Conservation (phyloP, 164 flowering plant species). For the Tetracentron sinense region DNA sequence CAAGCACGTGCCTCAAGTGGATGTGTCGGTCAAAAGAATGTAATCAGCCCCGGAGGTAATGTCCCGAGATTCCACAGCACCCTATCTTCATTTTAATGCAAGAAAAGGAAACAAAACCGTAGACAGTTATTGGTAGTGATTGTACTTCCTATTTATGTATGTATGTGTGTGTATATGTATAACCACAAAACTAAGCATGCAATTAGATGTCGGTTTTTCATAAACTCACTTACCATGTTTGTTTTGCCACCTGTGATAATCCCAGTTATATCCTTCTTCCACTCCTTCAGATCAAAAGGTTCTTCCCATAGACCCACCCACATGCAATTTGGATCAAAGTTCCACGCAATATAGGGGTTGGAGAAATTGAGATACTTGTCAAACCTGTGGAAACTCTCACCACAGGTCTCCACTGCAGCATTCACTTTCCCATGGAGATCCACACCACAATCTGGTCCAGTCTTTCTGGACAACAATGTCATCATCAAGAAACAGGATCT, state of each 20-base stretch:
- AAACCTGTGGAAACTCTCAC: constrained; percentile 95
- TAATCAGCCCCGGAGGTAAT: constrained; percentile 91
- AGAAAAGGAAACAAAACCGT: constrained; percentile 5
- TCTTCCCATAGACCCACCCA: constrained; percentile 99
- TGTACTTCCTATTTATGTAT: background rate
- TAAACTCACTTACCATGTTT: constrained; percentile 60
- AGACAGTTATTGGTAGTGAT: background rate
- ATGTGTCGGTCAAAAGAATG: constrained; percentile 85
- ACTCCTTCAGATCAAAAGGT: constrained; percentile 88
- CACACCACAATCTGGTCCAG: constrained; percentile 87
- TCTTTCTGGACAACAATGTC: constrained; percentile 98
- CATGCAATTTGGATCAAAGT: constrained; percentile 96
- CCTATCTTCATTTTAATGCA: constrained; percentile 80
- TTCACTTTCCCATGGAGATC: constrained; percentile 93
- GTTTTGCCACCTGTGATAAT: constrained; percentile 99
- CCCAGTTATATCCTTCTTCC: constrained; percentile 98
- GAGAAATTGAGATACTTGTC: constrained; percentile 96
- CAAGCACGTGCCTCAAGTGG: constrained; percentile 98
- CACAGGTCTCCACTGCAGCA: constrained; percentile 98
- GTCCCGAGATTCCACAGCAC: constrained; percentile 97
- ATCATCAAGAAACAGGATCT: constrained; percentile 95
- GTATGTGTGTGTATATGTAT: background rate
- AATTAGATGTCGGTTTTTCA: background rate
- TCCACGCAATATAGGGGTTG: constrained; percentile 79
- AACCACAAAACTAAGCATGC: background rate